Conservation (phyloP, 2,329 filamentous ascomycete species). For the Penicillium hordei region DNA sequence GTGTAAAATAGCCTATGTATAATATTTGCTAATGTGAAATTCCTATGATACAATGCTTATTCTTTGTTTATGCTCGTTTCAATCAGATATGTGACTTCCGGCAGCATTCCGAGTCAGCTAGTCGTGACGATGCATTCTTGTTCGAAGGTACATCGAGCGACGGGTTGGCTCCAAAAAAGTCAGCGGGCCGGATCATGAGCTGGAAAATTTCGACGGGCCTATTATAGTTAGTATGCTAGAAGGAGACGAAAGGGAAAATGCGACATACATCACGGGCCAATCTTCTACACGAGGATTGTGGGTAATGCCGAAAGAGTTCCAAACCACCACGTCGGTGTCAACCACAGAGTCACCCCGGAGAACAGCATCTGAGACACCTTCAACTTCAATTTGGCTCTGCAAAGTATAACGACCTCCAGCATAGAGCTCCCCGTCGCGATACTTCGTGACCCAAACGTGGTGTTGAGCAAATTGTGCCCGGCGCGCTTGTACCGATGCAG, state of each 20-base stretch:
- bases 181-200: slow-evolving; percentile 49
- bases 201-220: slow-evolving; percentile 42
- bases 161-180: slow-evolving; percentile 57
- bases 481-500: slow-evolving; percentile 51
- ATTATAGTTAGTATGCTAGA: slow-evolving; percentile 9
- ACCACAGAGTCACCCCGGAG: slow-evolving; percentile 35
- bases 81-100: slow-evolving; percentile 33
- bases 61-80: too few relatives aligned
- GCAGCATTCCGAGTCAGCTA: slow-evolving; percentile 36
- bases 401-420: slow-evolving; percentile 57
- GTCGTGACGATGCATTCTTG: slow-evolving; percentile 35
- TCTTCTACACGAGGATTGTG: slow-evolving; percentile 48
- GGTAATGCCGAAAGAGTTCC: slow-evolving; percentile 47
- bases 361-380: slow-evolving; percentile 36
- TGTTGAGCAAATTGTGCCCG: slow-evolving; percentile 58
- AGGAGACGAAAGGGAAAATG: neutral
- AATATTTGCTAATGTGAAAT: neutral
- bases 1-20: neutral
- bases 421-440: slow-evolving; percentile 54
- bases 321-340: slow-evolving; percentile 46
- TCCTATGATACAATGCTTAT: neutral
- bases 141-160: slow-evolving; percentile 53
- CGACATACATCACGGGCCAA: slow-evolving; percentile 45
- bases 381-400: slow-evolving; percentile 47
- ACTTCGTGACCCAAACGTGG: slow-evolving; percentile 56